These are phyloP conservation scores for Suillus subluteus DNA, from an alignment of 768 basidiomycete species.

Conservation along the genomic window DNA sequence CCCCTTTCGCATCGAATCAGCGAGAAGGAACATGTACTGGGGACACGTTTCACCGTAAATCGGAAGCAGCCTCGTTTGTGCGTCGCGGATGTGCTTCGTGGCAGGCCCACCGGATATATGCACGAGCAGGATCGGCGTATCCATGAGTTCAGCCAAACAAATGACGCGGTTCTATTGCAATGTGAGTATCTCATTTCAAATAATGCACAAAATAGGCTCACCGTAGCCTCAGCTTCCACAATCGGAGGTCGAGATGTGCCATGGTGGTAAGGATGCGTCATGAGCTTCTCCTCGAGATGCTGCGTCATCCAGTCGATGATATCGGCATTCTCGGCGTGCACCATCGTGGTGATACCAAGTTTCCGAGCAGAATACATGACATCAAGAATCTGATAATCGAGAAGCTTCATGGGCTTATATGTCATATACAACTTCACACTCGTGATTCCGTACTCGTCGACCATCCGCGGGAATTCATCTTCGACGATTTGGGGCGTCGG, in stretches of 20 bases:
- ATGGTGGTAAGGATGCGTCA: constrained; percentile 24
- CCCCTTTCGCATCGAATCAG: constrained; percentile 20
- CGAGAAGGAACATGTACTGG: constrained; percentile 21
- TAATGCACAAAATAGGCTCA: neutral
- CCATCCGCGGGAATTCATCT: constrained; percentile 35
- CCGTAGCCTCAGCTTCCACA: constrained; percentile 23
- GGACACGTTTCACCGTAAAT: constrained; percentile 26
- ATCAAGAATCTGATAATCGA: constrained; percentile 37
- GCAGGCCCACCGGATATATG: constrained; percentile 21
- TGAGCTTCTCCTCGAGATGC: constrained; percentile 17
- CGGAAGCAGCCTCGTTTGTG: constrained; percentile 23
- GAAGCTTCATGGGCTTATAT: constrained; percentile 36
- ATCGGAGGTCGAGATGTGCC: constrained; percentile 23
- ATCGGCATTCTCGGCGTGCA: constrained; percentile 23
- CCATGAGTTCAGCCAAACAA: constrained; percentile 22
- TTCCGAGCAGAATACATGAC: constrained; percentile 32
- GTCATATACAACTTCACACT: constrained; percentile 41
- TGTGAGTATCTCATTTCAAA: neutral
- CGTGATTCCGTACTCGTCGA: constrained; percentile 37
- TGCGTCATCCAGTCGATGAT: constrained; percentile 25
- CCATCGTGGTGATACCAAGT: constrained; percentile 22
- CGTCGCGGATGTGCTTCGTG: constrained; percentile 20
- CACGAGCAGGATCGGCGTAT: constrained; percentile 23
- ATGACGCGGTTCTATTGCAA: constrained; percentile 16
- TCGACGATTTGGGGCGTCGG: constrained; percentile 35